Percentiles rank a stretch among this genome's conserved stretches.
phyloP scores from a whole-genome alignment of 1,284 basidiomycete genomes.

The Takashimella koratensis region DNA sequence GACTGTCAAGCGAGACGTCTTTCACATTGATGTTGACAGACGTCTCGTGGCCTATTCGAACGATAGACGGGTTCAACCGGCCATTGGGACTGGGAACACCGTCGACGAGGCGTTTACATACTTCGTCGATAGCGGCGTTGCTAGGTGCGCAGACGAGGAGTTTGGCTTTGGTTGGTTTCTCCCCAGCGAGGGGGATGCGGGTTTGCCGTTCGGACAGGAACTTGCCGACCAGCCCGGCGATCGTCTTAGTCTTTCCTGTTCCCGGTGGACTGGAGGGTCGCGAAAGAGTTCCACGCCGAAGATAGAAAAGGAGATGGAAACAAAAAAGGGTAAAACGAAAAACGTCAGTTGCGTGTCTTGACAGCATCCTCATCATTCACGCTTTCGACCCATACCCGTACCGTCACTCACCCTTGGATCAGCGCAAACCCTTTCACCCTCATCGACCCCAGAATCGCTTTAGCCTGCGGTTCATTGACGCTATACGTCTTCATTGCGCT shows the following conservation, averaged over 20 bases:
- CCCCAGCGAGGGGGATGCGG: conserved; percentile 53
- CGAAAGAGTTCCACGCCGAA: conserved; percentile 26
- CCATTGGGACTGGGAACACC: conserved; percentile 64
- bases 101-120: conserved; percentile 80
- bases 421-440: conserved; percentile 75
- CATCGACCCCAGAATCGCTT: conserved; percentile 77
- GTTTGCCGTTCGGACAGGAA: conserved; percentile 65
- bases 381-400: too few relatives aligned
- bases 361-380: too few relatives aligned
- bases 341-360: too few relatives aligned
- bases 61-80: conserved; percentile 67
- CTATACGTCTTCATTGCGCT: conserved; percentile 66
- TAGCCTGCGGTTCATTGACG: conserved; percentile 92
- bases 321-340: background rate
- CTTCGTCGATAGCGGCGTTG: conserved; percentile 98
- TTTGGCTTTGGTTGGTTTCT: conserved; percentile 62
- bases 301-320: conserved; percentile 2
- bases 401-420: conserved; percentile 83
- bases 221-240: conserved; percentile 86
- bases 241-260: conserved; percentile 98
- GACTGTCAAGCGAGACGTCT: conserved; percentile 79
- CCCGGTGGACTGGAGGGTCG: conserved; percentile 73
- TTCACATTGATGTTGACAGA: conserved; percentile 78
- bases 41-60: conserved; percentile 79
- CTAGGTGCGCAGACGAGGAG: conserved; percentile 93